phyloP scores from a whole-genome alignment of 140 eudicot genomes.

The Senecio squalidus region DNA sequence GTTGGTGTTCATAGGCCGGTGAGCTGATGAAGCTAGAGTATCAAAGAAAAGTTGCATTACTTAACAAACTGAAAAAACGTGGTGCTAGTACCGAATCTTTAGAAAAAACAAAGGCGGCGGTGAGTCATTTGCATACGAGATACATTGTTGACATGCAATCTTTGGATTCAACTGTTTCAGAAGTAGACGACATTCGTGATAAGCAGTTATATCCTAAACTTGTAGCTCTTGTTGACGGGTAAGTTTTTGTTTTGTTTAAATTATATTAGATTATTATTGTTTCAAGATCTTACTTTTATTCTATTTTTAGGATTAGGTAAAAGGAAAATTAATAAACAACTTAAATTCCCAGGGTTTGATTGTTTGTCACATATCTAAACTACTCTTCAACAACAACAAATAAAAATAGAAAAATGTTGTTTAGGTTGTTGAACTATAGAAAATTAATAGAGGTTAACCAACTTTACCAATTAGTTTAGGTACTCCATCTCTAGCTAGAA shows the following conservation, averaged over 20 bases:
- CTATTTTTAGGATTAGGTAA: not conserved
- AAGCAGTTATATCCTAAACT: constrained; percentile 84
- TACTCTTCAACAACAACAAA: not conserved
- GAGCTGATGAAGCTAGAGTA: constrained; percentile 97
- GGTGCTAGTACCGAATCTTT: constrained; percentile 70
- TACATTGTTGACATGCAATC: constrained; percentile 99
- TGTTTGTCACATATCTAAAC: not conserved
- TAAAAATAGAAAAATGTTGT: not conserved
- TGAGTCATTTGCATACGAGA: constrained; percentile 95
- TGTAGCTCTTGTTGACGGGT: constrained; percentile 81
- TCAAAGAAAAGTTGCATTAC: constrained; percentile 74
- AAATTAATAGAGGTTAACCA: no score
- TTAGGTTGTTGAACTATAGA: no score
- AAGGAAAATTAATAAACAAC: not conserved
- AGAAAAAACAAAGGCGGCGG: constrained; percentile 96
- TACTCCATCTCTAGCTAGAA: not conserved
- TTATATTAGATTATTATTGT: not conserved
- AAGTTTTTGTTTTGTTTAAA: constrained; percentile 15
- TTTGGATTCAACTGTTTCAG: constrained; percentile 91
- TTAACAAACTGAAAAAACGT: constrained; percentile 85
- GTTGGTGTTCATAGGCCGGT: constrained; percentile 54
- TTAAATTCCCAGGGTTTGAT: not conserved
- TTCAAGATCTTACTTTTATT: not conserved
- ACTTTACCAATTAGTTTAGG: not conserved
- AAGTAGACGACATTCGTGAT: constrained; percentile 89